Percentiles rank a stretch among this genome's conserved stretches.
Conservation (phyloP, 495 filamentous ascomycete genomes). For the Pseudoneurospora amorphoporcata region DNA sequence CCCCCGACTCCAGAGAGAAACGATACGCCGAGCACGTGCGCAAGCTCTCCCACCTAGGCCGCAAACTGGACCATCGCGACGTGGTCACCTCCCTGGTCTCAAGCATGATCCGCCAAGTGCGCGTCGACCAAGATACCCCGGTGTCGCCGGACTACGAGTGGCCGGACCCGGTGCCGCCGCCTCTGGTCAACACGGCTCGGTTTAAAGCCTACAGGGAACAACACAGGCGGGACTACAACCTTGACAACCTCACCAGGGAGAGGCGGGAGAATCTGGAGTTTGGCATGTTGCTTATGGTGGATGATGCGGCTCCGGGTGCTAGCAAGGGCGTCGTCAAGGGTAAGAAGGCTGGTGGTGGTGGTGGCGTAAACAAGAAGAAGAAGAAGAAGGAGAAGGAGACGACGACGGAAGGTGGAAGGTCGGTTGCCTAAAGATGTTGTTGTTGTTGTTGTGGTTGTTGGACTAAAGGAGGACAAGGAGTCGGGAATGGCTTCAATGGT, state of each 20-base stretch:
- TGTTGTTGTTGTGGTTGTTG: neutral
- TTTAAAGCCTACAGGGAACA: neutral
- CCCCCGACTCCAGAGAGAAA: neutral
- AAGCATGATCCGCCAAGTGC: neutral
- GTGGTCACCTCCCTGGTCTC: neutral
- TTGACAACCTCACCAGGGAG: neutral
- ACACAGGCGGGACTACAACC: neutral
- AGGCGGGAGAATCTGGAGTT: neutral
- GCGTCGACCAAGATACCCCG: neutral
- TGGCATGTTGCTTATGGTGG: neutral
- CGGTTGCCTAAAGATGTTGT: neutral
- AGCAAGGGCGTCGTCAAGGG: neutral
- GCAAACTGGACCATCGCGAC: neutral
- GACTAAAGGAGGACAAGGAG: neutral
- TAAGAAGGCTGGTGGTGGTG: too few species aligned
- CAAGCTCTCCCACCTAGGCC: neutral
- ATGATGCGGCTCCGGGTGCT: neutral
- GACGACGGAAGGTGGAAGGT: too few species aligned
- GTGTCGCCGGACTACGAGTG: neutral
- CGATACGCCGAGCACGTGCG: neutral
- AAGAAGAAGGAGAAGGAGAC: too few species aligned
- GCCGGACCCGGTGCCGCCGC: neutral
- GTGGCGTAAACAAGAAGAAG: too few species aligned
- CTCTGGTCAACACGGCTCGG: neutral
- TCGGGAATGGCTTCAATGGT: neutral